phyloP scores from a whole-genome alignment of 768 basidiomycete genomes.

The Trametes elegans region DNA sequence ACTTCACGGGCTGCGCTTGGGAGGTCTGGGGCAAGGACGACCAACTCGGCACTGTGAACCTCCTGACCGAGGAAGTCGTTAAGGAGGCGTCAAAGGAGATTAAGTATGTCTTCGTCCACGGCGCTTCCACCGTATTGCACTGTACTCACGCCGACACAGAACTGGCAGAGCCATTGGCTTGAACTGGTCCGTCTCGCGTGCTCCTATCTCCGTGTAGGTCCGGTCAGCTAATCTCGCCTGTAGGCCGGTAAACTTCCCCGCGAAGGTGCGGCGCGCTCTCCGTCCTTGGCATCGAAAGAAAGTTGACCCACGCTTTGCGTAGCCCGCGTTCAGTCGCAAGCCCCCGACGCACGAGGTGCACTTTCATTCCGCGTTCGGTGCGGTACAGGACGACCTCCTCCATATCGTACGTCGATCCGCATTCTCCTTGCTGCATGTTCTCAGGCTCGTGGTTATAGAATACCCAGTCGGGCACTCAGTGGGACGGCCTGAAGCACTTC shows the following conservation, averaged over 20 bases:
- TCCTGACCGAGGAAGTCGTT: constrained; percentile 65
- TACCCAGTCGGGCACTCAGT: constrained; percentile 67
- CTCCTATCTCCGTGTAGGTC: neutral
- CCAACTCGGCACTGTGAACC: constrained; percentile 64
- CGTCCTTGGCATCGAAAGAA: neutral
- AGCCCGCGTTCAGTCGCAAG: constrained; percentile 60
- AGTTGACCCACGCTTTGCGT: neutral
- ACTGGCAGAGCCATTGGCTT: constrained; percentile 54
- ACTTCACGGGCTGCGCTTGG: constrained; percentile 63
- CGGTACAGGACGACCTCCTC: constrained; percentile 27
- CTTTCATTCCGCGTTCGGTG: constrained; percentile 18
- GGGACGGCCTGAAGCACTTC: constrained; percentile 65
- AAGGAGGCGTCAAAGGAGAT: constrained; percentile 55
- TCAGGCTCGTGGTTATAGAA: constrained; percentile 39
- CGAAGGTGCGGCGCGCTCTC: constrained; percentile 41
- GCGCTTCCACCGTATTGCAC: neutral
- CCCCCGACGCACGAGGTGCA: constrained; percentile 50
- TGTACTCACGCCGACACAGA: constrained; percentile 28
- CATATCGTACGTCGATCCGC: constrained; percentile 18
- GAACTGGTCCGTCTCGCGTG: constrained; percentile 51
- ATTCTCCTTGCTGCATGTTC: neutral
- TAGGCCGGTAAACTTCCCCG: constrained; percentile 69
- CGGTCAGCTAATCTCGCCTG: neutral
- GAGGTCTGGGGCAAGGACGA: constrained; percentile 64
- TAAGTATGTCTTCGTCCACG: constrained; percentile 36